Evolutionary conservation across 345 rosid species (phyloP), one percentile per base, ranked within the genome.

Genomic region (Eutrema yunnanense): DNA sequence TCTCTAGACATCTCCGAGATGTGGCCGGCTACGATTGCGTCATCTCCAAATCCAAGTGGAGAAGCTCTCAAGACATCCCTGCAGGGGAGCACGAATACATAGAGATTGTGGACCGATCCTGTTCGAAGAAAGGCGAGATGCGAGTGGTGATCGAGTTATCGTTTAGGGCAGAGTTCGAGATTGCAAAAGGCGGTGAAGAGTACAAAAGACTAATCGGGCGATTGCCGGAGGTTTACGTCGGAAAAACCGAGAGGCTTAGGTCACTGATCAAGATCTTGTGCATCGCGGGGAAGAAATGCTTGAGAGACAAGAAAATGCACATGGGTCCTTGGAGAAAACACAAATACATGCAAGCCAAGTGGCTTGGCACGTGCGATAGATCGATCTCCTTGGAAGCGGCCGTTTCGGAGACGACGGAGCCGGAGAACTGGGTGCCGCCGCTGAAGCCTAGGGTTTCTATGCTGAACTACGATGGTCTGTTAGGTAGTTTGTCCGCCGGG

Each of bases 251-350:
- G 52, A 86, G 97, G 76, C 78, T 94, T 47, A 84, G 75, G 52
- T 78, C 81, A 4, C 29, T 91, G 79, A 86, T 89, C 64, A 90
- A 91, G 73, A 85, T 89, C 4, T 9, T 94, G 48, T 94, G 98
- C 67, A 49, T 71, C 0, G 91, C 98, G 0, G 90, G 84, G 3
- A 90, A 94, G 58, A 83, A 63, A 51, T 87, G 90, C 71, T 82
- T 88, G 92, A 89, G 86, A 75, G 96, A 94, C 80, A 86, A 83
- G 79, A 85, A 88, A 65, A 90, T 90, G 86, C 95, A 94, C 70
- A 58, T 94, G 80, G 96, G 84, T 43, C 98, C 98, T 8, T 90
- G 97, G 97, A 87, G 98, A 72, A 93, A 85, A 82, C 85, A 86
- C 49, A 87, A 84, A 79, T 93, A 88, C 77, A 84, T 94, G 96